Conservation (phyloP, 1,139 yeast species). For the Blastobotrys elegans region DNA sequence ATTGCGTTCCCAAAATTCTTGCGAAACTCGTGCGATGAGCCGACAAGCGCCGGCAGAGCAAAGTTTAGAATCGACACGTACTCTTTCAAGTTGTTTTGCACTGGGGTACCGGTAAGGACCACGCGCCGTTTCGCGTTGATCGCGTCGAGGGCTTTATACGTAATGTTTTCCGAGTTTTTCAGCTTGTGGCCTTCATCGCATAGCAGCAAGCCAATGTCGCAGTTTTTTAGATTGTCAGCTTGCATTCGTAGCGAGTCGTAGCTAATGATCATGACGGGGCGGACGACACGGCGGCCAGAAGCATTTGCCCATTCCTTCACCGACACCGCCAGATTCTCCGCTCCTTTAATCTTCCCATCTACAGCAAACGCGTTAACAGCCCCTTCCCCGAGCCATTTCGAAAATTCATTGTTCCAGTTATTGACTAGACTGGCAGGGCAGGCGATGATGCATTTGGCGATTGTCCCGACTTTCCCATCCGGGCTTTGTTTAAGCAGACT, state of each 20-base stretch:
- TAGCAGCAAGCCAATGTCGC: slow-evolving; percentile 80
- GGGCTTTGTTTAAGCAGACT: slow-evolving; percentile 88
- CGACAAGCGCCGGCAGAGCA: slow-evolving; percentile 92
- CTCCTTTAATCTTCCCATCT: slow-evolving; percentile 62
- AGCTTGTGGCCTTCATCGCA: slow-evolving; percentile 98
- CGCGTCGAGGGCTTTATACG: slow-evolving; percentile 82
- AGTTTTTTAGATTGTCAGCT: slow-evolving; percentile 66
- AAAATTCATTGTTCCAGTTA: slow-evolving; percentile 96
- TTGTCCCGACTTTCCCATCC: slow-evolving; percentile 68
- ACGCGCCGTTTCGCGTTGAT: slow-evolving; percentile 84
- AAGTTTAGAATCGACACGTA: slow-evolving; percentile 86
- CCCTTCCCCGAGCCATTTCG: slow-evolving; percentile 94
- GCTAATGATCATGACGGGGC: slow-evolving; percentile 93
- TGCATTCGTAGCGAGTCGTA: slow-evolving; percentile 91
- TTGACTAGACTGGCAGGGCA: slow-evolving; percentile 94
- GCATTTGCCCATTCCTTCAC: slow-evolving; percentile 87
- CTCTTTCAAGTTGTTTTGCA: slow-evolving; percentile 92
- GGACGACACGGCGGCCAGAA: slow-evolving; percentile 77
- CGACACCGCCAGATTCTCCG: slow-evolving; percentile 57
- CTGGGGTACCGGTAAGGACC: slow-evolving; percentile 94
- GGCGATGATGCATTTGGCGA: slow-evolving; percentile 86
- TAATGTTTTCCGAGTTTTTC: slow-evolving; percentile 90
- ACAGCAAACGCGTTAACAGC: slow-evolving; percentile 82
- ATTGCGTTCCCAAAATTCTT: slow-evolving; percentile 80
- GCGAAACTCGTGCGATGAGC: slow-evolving; percentile 77